phyloP scores from a whole-genome alignment of 352 stramenopile species.

The Aphanomyces stellatus region DNA sequence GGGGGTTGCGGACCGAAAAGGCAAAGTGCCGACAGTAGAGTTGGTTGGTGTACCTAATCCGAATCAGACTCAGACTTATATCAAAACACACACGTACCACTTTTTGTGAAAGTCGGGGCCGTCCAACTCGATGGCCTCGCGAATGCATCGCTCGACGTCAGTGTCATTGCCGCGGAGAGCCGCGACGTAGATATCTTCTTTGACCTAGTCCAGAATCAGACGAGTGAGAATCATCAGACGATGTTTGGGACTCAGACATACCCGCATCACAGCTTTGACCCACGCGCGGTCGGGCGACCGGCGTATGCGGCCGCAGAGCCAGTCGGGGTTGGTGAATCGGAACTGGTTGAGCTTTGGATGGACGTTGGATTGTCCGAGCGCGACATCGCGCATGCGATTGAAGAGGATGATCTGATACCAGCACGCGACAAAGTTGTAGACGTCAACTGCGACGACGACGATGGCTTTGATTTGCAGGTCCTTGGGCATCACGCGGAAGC shows the following conservation, averaged over 20 bases:
- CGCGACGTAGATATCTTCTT: constrained; percentile 47
- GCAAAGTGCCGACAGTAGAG: constrained; percentile 26
- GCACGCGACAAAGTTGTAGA: constrained; percentile 48
- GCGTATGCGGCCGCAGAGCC: background rate
- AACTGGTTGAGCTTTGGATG: background rate
- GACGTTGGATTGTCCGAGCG: constrained; percentile 46
- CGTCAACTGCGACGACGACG: constrained; percentile 38
- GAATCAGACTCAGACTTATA: background rate
- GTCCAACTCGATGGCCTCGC: constrained; percentile 43
- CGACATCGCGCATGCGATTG: constrained; percentile 66
- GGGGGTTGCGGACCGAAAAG: constrained; percentile 50
- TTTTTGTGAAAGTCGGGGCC: constrained; percentile 49
- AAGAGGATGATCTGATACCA: constrained; percentile 79
- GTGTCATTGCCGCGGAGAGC: constrained; percentile 55
- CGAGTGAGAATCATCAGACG: too few species aligned
- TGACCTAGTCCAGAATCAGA: constrained; percentile 23
- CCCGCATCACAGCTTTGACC: background rate
- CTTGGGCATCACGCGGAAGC: background rate
- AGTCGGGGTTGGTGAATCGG: constrained; percentile 11
- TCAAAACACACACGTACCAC: constrained; percentile 35
- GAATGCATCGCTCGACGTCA: constrained; percentile 34
- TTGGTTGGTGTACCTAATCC: constrained; percentile 3
- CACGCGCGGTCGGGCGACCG: background rate
- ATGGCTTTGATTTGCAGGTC: constrained; percentile 26
- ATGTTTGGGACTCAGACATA: too few species aligned